Percentiles rank a stretch among this genome's conserved stretches.
These are phyloP conservation scores for Cardamine occulta DNA, from an alignment of 345 rosid genomes.

Conservation along the genomic window DNA sequence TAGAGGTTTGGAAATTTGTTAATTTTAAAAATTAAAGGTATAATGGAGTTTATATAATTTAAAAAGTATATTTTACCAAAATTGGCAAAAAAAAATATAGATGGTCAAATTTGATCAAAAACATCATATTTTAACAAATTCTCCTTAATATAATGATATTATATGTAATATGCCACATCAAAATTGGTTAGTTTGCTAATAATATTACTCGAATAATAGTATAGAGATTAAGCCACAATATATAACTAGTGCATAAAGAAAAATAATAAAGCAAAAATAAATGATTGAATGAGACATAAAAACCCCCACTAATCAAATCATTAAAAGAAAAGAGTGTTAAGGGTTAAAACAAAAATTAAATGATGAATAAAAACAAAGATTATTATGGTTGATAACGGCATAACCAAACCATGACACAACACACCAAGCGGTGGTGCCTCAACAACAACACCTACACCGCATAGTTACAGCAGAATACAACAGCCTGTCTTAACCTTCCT, in stretches of 20 bases:
- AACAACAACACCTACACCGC: slow-evolving; percentile 28
- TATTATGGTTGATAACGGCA: neutral
- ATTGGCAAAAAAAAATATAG: too few species aligned
- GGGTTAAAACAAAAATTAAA: neutral
- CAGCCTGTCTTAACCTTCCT: slow-evolving; percentile 32
- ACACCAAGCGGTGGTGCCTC: slow-evolving; percentile 12
- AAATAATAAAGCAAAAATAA: neutral
- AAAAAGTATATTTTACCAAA: too few species aligned
- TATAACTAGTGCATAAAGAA: neutral
- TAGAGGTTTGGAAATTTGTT: too few species aligned
- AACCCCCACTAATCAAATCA: neutral
- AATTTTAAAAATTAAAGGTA: too few species aligned
- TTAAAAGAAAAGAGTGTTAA: neutral
- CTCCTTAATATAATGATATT: too few species aligned
- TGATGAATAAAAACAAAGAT: slow-evolving; percentile 1
- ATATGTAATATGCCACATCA: too few species aligned
- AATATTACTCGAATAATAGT: too few species aligned
- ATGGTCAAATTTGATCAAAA: too few species aligned
- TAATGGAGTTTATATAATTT: too few species aligned
- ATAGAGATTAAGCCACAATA: neutral
- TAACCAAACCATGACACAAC: neutral
- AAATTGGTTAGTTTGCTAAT: too few species aligned
- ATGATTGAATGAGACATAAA: neutral
- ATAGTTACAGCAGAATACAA: slow-evolving; percentile 21
- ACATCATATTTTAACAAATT: too few species aligned